Evolutionary conservation across 495 filamentous ascomycete species (phyloP).

Genomic region (Lasiosphaeria hispida): DNA sequence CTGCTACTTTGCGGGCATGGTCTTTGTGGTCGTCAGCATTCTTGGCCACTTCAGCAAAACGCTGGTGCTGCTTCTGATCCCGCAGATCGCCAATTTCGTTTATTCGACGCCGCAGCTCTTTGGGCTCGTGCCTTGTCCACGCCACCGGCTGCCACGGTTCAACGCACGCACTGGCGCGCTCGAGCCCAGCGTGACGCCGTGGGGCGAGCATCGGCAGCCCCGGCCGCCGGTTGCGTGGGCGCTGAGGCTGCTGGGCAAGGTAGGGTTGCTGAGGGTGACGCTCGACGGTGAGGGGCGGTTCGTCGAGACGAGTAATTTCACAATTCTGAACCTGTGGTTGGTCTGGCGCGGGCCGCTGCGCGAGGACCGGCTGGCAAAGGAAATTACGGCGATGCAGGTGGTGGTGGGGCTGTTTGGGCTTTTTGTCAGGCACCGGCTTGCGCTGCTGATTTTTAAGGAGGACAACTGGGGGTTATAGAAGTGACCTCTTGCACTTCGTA

Average conservation of each 20-base stretch:
- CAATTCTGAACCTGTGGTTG: slow-evolving; percentile 91
- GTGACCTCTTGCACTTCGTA: too few species aligned
- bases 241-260: slow-evolving; percentile 60
- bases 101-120: slow-evolving; percentile 93
- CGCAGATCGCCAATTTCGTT: slow-evolving; percentile 94
- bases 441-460: slow-evolving; percentile 76
- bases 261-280: slow-evolving; percentile 64
- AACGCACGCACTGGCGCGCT: slow-evolving; percentile 78
- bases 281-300: slow-evolving; percentile 66
- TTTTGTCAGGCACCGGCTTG: slow-evolving; percentile 79
- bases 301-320: slow-evolving; percentile 83
- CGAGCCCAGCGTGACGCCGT: slow-evolving; percentile 80
- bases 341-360: slow-evolving; percentile 92
- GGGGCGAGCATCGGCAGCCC: slow-evolving; percentile 65
- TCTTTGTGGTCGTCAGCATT: slow-evolving; percentile 95
- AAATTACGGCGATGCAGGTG: slow-evolving; percentile 71
- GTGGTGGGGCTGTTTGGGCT: slow-evolving; percentile 74
- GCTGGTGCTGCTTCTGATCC: slow-evolving; percentile 82
- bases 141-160: slow-evolving; percentile 87
- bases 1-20: slow-evolving; percentile 99
- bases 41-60: slow-evolving; percentile 98
- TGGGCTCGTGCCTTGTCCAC: slow-evolving; percentile 82
- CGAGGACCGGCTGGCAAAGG: slow-evolving; percentile 77
- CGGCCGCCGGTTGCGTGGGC: slow-evolving; percentile 54
- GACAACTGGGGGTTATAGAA: slow-evolving; percentile 63